Conservation (phyloP, 371 early-diverging fungal species). For the Catenaria anguillulae region DNA sequence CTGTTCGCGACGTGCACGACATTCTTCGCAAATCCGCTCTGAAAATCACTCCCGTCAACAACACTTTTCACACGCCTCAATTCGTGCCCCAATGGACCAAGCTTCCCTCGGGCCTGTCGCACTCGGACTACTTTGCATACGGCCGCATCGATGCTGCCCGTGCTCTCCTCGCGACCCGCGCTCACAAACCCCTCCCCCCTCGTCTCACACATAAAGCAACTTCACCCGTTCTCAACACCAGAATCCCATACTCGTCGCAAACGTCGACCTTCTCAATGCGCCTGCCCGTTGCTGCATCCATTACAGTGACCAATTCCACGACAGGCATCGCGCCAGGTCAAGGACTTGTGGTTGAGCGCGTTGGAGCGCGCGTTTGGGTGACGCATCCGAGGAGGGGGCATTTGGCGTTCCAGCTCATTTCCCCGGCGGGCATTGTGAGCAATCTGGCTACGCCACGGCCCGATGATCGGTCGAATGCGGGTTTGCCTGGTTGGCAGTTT, state of each 20-base stretch:
- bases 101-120: constrained; percentile 47
- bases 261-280: constrained; percentile 25
- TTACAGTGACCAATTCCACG: constrained; percentile 24
- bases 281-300: too few relatives aligned
- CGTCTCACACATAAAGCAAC: constrained; percentile 29
- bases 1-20: constrained; percentile 85
- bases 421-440: constrained; percentile 50
- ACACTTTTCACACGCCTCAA: constrained; percentile 31
- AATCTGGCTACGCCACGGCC: constrained; percentile 48
- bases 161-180: constrained; percentile 62
- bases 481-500: constrained; percentile 75
- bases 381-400: constrained; percentile 65
- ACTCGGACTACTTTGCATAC: constrained; percentile 78
- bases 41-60: too few relatives aligned
- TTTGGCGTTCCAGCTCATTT: constrained; percentile 54
- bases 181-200: constrained; percentile 40
- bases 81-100: constrained; percentile 44
- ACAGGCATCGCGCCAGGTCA: constrained; percentile 26
- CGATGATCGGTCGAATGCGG: constrained; percentile 43
- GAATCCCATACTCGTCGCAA: constrained; percentile 7
- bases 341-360: constrained; percentile 56
- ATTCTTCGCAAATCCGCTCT: constrained; percentile 61
- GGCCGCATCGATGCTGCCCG: constrained; percentile 73
- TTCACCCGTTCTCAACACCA: neutral
- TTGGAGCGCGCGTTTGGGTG: constrained; percentile 70